Evolutionary conservation across 371 early-diverging fungal species (phyloP).

Genomic region (Lichtheimia hyalospora): DNA sequence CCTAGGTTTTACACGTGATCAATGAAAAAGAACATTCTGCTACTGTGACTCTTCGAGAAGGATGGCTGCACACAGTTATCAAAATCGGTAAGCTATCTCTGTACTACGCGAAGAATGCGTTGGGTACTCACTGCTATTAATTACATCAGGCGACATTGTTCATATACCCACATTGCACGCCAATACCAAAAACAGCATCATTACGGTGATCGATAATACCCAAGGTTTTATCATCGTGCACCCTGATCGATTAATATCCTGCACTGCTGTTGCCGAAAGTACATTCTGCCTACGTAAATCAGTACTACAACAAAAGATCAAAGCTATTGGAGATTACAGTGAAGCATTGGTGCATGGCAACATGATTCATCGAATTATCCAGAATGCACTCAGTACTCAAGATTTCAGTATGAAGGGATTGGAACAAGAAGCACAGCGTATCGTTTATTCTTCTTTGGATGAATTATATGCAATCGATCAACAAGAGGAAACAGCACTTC

Average conservation of each 20-base stretch:
- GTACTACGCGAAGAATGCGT: background rate
- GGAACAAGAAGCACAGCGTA: constrained; percentile 31
- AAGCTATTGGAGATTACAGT: constrained; percentile 45
- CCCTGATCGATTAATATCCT: constrained; percentile 81
- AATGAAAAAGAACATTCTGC: constrained; percentile 18
- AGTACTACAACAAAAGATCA: constrained; percentile 67
- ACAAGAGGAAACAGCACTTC: constrained; percentile 50
- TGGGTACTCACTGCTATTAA: background rate
- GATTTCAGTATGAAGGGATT: constrained; percentile 59
- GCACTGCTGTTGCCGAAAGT: constrained; percentile 75
- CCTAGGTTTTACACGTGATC: constrained; percentile 17
- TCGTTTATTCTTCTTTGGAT: constrained; percentile 53
- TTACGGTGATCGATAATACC: constrained; percentile 41
- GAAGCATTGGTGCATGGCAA: constrained; percentile 74
- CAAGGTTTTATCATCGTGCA: constrained; percentile 65
- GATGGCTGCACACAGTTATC: constrained; percentile 45
- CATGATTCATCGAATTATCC: constrained; percentile 81
- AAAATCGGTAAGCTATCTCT: constrained; percentile 14
- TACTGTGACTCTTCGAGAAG: constrained; percentile 35
- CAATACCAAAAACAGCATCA: constrained; percentile 18
- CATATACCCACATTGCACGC: constrained; percentile 40
- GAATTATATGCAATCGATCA: constrained; percentile 68
- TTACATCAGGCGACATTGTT: constrained; percentile 48
- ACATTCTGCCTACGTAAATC: constrained; percentile 76
- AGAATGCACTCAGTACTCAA: constrained; percentile 53